Evolutionary conservation across 441 rosid genomes (phyloP).

Genomic region (Populus tomentosa): DNA sequence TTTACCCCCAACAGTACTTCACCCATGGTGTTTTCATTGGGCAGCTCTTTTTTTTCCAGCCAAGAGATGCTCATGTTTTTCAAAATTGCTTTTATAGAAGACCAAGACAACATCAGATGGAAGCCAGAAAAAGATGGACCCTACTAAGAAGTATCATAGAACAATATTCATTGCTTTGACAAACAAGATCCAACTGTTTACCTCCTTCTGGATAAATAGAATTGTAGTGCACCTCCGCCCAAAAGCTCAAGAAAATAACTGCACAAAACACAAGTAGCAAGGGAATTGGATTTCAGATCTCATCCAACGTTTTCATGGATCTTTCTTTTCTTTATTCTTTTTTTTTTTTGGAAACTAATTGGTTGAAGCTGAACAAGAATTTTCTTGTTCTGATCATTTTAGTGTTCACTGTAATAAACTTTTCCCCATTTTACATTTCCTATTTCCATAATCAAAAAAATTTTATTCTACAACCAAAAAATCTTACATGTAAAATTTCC

Average conservation of each 20-base stretch:
- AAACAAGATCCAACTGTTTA: constrained; percentile 12
- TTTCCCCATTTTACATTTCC: neutral
- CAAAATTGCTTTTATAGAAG: neutral
- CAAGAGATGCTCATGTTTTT: neutral
- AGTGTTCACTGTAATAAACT: neutral
- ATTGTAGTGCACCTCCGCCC: constrained; percentile 99
- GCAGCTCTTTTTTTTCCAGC: neutral
- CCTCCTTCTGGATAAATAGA: constrained; percentile 94
- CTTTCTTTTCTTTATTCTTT: neutral
- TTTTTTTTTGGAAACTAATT: too few species aligned
- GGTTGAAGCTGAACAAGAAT: neutral
- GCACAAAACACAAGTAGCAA: constrained; percentile 19
- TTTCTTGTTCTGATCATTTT: neutral
- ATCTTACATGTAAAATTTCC: neutral
- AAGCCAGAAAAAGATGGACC: neutral
- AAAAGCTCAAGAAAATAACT: constrained; percentile 92
- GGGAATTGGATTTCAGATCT: neutral
- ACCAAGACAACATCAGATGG: neutral
- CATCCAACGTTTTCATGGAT: neutral
- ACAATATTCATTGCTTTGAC: neutral
- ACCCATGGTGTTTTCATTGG: too few species aligned
- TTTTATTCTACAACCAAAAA: neutral
- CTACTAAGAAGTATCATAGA: neutral
- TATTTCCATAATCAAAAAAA: neutral
- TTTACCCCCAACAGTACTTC: too few species aligned